A percentile compares a stretch with the other conserved stretches of the same genome.
phyloP scores from a whole-genome alignment of 1,284 basidiomycete genomes.

The Singerocomus rubriflavus region DNA sequence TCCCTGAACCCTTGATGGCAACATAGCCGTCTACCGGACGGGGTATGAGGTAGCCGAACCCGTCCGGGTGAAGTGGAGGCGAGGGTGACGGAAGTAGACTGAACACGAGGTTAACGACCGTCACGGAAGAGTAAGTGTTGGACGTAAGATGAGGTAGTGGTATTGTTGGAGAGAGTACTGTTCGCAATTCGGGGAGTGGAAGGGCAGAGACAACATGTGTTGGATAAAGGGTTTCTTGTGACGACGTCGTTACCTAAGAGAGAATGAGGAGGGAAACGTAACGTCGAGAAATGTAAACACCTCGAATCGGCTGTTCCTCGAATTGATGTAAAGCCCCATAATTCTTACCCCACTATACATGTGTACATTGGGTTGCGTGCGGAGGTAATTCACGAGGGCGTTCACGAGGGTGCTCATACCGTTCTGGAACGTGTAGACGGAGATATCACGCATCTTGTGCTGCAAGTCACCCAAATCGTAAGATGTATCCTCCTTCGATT shows the following conservation, averaged over 20 bases:
- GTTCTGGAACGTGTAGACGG: constrained; percentile 78
- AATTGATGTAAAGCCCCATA: constrained; percentile 35
- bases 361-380: constrained; percentile 52
- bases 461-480: constrained; percentile 56
- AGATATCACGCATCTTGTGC: constrained; percentile 54
- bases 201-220: constrained; percentile 69
- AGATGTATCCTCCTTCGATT: constrained; percentile 26
- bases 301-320: constrained; percentile 40
- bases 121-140: constrained; percentile 65
- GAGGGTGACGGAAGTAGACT: constrained; percentile 41
- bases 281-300: constrained; percentile 33
- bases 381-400: constrained; percentile 52
- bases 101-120: constrained; percentile 76
- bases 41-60: constrained; percentile 94
- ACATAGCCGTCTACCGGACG: constrained; percentile 57
- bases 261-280: constrained; percentile 11
- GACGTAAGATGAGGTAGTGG: constrained; percentile 47
- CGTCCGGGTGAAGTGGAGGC: constrained; percentile 64
- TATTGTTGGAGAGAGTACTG: constrained; percentile 42
- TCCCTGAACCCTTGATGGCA: constrained; percentile 43
- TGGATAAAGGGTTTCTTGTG: constrained; percentile 39
- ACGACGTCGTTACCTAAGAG: constrained; percentile 42
- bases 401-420: constrained; percentile 73
- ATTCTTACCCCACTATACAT: constrained; percentile 48
- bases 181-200: constrained; percentile 65